Base-by-base conservation (phyloP, 1,284 basidiomycete genomes). In the Dichomitus squalens region DNA sequence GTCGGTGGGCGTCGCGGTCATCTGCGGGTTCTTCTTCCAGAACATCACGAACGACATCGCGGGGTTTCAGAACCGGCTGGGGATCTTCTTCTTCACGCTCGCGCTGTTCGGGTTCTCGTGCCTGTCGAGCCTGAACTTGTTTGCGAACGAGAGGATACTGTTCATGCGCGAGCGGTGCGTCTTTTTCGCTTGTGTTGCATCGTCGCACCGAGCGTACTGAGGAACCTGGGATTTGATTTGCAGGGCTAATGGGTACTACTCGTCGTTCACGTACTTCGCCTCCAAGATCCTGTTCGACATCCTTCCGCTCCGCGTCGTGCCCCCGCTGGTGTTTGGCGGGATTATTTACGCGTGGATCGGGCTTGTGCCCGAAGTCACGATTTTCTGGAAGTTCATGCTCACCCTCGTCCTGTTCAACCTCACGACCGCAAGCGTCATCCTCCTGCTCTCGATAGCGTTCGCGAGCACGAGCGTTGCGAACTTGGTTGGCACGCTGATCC, bases 311-410 rank as follows among this genome's bases (percentile, higher is more conserved):
- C 88, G 96, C 18, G 85, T 99, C 18, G 91, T 98, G 9, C 96
- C 96, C 9, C 95, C 96, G 0, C 85, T 98, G 65, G 83, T 98
- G 64, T 95, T 96, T 61, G 96, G 96, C 25, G 92, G 92, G 9
- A 97, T 98, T 67, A 89, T 97, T 4, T 99, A 99, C 69, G 82
- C 92, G 8, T 84, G 97, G 7, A 93, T 98, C 3, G 96, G 96
- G 7, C 86, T 99, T 39, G 96, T 98, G 14, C 92, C 94, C 0
- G 90, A 87, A 6, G 89, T 98, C 4, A 79, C 85, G 0, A 87
- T 85, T 16, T 98, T 98, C 79, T 98, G 96, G 96, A 97, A 97
- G 76, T 98, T 98, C 78, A 88, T 98, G 76, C 86, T 99, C 64
- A 91, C 88, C 2, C 83, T 98, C 29, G 93, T 99, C 11, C 75